These are phyloP conservation scores for Erysimum cheiri DNA, from an alignment of 441 rosid species.

Conservation along the genomic window DNA sequence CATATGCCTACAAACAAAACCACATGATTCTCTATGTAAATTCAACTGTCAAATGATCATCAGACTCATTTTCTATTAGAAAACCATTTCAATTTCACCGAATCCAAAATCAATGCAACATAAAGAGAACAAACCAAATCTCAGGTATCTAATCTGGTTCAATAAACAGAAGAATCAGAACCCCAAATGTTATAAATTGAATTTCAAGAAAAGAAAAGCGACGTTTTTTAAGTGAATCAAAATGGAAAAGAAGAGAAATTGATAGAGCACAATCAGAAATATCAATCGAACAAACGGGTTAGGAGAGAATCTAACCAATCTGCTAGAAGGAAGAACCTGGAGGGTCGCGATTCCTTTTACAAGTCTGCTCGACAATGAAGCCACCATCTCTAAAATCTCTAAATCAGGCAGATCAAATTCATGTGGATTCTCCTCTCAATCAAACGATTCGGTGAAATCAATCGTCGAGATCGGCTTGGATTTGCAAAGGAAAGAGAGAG, in stretches of 20 bases:
- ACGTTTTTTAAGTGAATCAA: conserved; percentile 2
- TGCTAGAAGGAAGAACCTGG: conserved; percentile 51
- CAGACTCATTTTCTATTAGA: neutral
- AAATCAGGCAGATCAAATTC: no score
- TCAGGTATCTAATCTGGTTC: neutral
- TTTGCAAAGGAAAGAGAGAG: no score
- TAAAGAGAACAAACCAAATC: no score
- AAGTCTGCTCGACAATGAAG: conserved; percentile 58
- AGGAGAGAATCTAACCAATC: conserved; percentile 47
- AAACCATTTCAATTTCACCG: neutral
- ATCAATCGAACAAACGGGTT: neutral
- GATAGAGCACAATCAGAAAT: conserved; percentile 2
- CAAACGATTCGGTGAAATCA: no score
- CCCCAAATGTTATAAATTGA: neutral
- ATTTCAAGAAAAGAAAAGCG: neutral
- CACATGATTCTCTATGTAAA: conserved; percentile 19
- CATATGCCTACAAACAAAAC: conserved; percentile 49
- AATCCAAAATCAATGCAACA: no score
- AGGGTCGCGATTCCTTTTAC: conserved; percentile 53
- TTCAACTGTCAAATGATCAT: neutral
- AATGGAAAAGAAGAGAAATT: neutral
- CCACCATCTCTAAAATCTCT: conserved; percentile 60
- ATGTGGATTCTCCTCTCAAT: no score
- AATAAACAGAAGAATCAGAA: conserved; percentile 9
- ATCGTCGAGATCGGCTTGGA: no score